These are phyloP conservation scores for Blastocystis hominis DNA, from an alignment of 352 stramenopile genomes.

Conservation along the genomic window DNA sequence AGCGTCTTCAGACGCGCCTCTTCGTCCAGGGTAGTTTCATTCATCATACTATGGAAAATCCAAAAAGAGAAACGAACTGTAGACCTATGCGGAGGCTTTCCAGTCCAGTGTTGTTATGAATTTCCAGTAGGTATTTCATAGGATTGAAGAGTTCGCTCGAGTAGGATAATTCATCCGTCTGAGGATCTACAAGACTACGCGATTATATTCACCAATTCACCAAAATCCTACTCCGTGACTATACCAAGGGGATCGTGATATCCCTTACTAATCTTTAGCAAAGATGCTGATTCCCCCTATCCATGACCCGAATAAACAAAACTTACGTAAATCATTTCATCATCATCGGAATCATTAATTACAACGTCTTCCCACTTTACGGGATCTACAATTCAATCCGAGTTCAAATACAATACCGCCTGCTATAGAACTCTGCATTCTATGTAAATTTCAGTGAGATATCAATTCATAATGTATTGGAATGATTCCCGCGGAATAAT, in stretches of 20 bases:
- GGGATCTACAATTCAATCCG: not conserved
- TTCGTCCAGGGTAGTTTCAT: constrained; percentile 22
- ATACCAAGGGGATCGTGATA: constrained; percentile 55
- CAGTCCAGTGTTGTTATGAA: not conserved
- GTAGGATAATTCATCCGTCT: constrained; percentile 38
- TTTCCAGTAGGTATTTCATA: constrained; percentile 42
- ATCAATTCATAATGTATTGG: not conserved
- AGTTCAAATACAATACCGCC: not conserved
- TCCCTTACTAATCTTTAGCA: constrained; percentile 52
- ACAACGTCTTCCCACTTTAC: constrained; percentile 51
- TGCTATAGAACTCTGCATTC: not conserved
- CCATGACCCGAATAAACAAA: not conserved
- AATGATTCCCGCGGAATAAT: not conserved
- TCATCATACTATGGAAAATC: constrained; percentile 19
- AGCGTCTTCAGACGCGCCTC: constrained; percentile 45
- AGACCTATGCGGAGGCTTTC: not conserved
- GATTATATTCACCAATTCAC: not conserved
- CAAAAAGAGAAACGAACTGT: not conserved
- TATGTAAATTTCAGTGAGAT: not conserved
- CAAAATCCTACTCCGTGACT: constrained; percentile 9
- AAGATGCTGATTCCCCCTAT: constrained; percentile 25
- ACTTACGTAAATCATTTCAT: constrained; percentile 35
- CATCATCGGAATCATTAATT: constrained; percentile 46
- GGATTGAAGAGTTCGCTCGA: constrained; percentile 52
- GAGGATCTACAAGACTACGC: constrained; percentile 31